Evolutionary conservation across 2,329 filamentous ascomycete species (phyloP).

Genomic region (Beauveria sp.): DNA sequence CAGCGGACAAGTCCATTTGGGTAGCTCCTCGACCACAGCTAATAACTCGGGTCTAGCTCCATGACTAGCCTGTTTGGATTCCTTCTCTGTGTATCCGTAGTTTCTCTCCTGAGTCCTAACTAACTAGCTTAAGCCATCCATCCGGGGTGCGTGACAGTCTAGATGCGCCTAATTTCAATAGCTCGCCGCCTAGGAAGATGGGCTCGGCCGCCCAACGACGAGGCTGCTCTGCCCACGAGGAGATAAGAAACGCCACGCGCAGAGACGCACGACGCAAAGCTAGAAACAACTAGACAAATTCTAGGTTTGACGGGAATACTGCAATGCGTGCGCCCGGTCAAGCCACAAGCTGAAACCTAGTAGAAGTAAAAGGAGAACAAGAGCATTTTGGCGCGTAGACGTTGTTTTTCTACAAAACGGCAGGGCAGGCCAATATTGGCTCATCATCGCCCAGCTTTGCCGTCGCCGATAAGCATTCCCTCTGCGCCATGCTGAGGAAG

Average conservation of each 20-base stretch:
- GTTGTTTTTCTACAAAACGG: not conserved
- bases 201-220: not conserved
- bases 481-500: too few relatives aligned
- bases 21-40: not conserved
- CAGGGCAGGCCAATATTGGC: not conserved
- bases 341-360: not conserved
- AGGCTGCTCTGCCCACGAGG: not conserved
- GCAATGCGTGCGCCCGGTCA: not conserved
- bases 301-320: not conserved
- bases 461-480: not conserved
- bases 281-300: not conserved
- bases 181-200: not conserved
- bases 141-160: not conserved
- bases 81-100: too few relatives aligned
- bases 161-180: conserved; percentile 1
- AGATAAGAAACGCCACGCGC: not conserved
- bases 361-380: too few relatives aligned
- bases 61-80: not conserved
- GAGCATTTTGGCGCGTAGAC: not conserved
- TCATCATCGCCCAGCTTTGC: not conserved
- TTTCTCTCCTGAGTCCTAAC: too few relatives aligned
- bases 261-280: not conserved
- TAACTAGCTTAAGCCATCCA: not conserved
- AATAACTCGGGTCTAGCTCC: not conserved
- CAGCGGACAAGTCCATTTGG: not conserved